Percentiles rank a stretch among this genome's conserved stretches.
These are phyloP conservation scores for Saccharum officinarum DNA, from an alignment of 176 grass and related monocot species.

Conservation along the genomic window DNA sequence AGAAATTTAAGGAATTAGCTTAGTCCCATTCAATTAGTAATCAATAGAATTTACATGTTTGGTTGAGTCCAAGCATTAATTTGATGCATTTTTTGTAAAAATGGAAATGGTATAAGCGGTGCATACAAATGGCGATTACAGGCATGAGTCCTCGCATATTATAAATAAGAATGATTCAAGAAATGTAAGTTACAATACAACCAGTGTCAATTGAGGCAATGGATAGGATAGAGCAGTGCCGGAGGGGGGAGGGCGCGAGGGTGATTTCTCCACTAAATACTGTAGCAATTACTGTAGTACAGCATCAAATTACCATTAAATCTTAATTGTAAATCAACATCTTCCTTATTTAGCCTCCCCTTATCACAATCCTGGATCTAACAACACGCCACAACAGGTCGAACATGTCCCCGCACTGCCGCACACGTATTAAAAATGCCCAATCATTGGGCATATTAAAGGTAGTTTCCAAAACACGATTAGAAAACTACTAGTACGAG, in stretches of 20 bases:
- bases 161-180: background rate
- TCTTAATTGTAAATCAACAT: too few relatives aligned
- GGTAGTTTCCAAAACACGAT: background rate
- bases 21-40: background rate
- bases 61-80: background rate
- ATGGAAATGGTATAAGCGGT: background rate
- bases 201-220: background rate
- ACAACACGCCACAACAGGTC: background rate
- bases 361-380: too few relatives aligned
- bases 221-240: background rate
- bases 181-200: background rate
- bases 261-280: too few relatives aligned
- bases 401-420: background rate
- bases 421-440: background rate
- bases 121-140: background rate
- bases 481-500: background rate
- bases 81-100: background rate
- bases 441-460: slow-evolving; percentile 12
- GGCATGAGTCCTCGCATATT: background rate
- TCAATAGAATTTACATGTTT: background rate
- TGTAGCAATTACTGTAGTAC: too few relatives aligned
- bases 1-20: background rate
- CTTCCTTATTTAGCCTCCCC: too few relatives aligned
- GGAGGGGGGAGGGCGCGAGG: too few relatives aligned
- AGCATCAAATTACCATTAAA: too few relatives aligned